Base-by-base conservation (phyloP, 805 yeast species). In the Vanderwaltozyma polyspora region DNA sequence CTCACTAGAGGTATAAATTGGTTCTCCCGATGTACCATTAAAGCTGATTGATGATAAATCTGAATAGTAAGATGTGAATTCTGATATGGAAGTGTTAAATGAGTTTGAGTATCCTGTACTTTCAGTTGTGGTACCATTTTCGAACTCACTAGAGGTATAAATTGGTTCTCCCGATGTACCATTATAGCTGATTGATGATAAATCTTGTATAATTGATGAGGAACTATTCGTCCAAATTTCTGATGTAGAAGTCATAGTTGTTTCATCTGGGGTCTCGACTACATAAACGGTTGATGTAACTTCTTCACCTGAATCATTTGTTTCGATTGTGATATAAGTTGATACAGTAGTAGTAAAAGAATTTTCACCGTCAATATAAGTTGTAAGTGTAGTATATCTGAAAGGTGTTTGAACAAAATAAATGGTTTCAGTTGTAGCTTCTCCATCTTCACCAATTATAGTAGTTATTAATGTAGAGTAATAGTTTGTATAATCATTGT, bases 181-280 rank as follows among this genome's bases (percentile, higher is more conserved):
- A n/a, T n/a, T n/a, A n/a, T n/a, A n/a, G n/a, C n/a, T n/a, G n/a
- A n/a, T n/a, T n/a, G n/a, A n/a, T n/a, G n/a, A n/a, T n/a, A n/a
- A n/a, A n/a, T n/a, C n/a, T n/a, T n/a, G n/a, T n/a, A n/a, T n/a
- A n/a, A n/a, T n/a, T n/a, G n/a, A n/a, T n/a, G n/a, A n/a, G n/a
- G n/a, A n/a, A n/a, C n/a, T n/a, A n/a, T n/a, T n/a, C n/a, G n/a
- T n/a, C n/a, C n/a, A n/a, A n/a, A n/a, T n/a, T 24, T 21, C 17
- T 19, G 19, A 4, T 17, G n/a, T 17, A 15, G 29, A 13, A 6
- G 27, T 30, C 8, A 19, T 12, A 1, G 26, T 19, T 10, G n/a
- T 19, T 14, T 33, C 18, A 15, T 33, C 23, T n/a, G 46, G 44
- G 17, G 44, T 43, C 6, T 42, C 42, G 11, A 40, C 44, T 25